Percentiles rank a stretch among this genome's conserved stretches.
Evolutionary conservation across 139 green algal genomes (phyloP).

Genomic region (Gonium pectorale): DNA sequence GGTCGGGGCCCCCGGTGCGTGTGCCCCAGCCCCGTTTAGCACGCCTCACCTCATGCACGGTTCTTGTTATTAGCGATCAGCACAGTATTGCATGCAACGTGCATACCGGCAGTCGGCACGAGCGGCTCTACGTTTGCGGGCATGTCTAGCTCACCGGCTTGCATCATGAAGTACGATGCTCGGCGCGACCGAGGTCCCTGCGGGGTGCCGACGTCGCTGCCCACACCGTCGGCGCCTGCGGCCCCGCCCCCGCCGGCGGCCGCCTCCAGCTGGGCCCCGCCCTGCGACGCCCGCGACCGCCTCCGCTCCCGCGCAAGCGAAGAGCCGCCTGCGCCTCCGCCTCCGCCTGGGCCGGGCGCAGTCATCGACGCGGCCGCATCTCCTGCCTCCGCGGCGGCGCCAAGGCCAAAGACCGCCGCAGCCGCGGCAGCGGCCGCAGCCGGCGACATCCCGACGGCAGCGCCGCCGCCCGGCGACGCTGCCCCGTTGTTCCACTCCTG

Average conservation of each 20-base stretch:
- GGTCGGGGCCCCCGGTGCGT: no score
- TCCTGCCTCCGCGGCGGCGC: neutral
- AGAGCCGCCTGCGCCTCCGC: neutral
- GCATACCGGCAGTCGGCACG: no score
- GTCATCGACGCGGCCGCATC: neutral
- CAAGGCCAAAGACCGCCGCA: neutral
- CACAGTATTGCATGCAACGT: no score
- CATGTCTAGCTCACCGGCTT: constrained; percentile 6
- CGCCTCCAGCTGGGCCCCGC: neutral
- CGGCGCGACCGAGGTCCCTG: neutral
- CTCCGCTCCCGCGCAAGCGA: neutral
- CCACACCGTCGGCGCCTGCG: neutral
- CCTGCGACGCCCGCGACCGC: neutral
- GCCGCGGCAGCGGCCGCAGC: no score
- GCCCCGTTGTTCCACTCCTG: neutral
- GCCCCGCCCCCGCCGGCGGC: neutral
- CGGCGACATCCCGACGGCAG: no score
- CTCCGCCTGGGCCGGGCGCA: neutral
- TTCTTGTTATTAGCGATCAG: no score
- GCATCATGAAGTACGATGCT: constrained; percentile 5
- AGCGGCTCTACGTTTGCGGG: no score
- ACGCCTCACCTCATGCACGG: no score
- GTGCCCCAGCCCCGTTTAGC: no score
- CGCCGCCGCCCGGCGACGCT: no score
- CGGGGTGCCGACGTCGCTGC: neutral